Evolutionary conservation across 1,139 yeast species (phyloP).

Genomic region (Debaryomyces subglobosus): DNA sequence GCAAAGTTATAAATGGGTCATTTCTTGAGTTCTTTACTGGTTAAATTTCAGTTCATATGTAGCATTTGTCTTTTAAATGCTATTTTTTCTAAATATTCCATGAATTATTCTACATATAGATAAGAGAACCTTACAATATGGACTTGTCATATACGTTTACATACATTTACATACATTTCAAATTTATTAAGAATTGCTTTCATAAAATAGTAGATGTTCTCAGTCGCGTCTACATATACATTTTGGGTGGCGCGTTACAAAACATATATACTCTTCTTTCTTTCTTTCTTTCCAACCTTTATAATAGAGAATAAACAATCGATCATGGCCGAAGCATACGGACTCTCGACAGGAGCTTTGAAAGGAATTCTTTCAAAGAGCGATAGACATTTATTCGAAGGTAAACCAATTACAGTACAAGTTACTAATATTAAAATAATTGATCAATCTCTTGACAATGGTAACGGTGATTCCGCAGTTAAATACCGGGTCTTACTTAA

Average conservation of each 20-base stretch:
- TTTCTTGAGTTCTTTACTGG: background rate
- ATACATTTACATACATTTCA: slow-evolving; percentile 6
- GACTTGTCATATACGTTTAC: background rate
- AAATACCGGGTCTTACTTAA: slow-evolving; percentile 60
- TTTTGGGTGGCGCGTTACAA: slow-evolving; percentile 11
- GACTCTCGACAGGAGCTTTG: slow-evolving; percentile 26
- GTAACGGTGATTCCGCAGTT: slow-evolving; percentile 45
- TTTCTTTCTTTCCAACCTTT: background rate
- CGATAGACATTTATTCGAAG: slow-evolving; percentile 24
- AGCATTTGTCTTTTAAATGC: slow-evolving; percentile 2
- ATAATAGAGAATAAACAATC: background rate
- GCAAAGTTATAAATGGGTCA: slow-evolving; percentile 33
- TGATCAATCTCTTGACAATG: slow-evolving; percentile 29
- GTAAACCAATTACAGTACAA: slow-evolving; percentile 46
- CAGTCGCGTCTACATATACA: slow-evolving; percentile 1
- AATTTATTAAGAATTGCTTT: background rate
- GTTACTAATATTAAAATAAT: slow-evolving; percentile 48
- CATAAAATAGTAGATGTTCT: background rate
- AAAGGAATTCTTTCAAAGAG: slow-evolving; percentile 28
- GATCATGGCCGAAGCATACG: slow-evolving; percentile 12
- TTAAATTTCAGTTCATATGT: slow-evolving; percentile 7
- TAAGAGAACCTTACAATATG: background rate
- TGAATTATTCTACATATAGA: background rate
- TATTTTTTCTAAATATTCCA: background rate
- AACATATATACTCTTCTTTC: slow-evolving; percentile 7